Conservation (phyloP, 805 yeast species). For the Hanseniaspora lindneri region DNA sequence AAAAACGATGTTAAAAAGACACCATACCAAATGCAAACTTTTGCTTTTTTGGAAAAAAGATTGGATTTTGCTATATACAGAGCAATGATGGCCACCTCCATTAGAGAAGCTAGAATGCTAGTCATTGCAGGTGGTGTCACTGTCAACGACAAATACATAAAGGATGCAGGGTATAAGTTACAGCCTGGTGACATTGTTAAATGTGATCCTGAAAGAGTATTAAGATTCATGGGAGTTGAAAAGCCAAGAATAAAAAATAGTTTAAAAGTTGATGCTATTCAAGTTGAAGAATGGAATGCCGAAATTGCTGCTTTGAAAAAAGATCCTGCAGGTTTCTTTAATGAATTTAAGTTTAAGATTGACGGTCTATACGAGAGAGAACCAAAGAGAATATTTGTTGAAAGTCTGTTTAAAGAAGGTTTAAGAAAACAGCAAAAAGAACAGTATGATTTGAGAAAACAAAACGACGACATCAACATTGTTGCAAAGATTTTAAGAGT, state of each 20-base stretch:
- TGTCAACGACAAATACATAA: constrained; percentile 72
- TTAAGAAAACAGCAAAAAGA: constrained; percentile 33
- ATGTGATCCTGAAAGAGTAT: constrained; percentile 75
- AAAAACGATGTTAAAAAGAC: constrained; percentile 38
- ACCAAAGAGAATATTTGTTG: constrained; percentile 25
- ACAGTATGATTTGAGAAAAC: constrained; percentile 20
- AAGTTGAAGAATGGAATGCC: constrained; percentile 63
- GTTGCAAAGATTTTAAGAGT: constrained; percentile 22
- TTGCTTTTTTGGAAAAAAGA: constrained; percentile 75
- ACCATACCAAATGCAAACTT: constrained; percentile 81
- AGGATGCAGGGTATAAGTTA: constrained; percentile 67
- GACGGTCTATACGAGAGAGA: constrained; percentile 24
- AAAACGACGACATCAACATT: constrained; percentile 26
- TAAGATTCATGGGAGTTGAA: constrained; percentile 69
- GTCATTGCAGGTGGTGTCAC: constrained; percentile 67
- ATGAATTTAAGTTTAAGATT: constrained; percentile 27
- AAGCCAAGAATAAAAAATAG: constrained; percentile 69
- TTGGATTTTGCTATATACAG: constrained; percentile 84
- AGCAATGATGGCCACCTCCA: constrained; percentile 82
- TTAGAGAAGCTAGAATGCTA: constrained; percentile 87
- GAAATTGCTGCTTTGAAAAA: constrained; percentile 47
- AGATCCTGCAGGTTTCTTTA: constrained; percentile 30
- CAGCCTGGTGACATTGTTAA: constrained; percentile 77
- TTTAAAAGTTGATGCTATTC: constrained; percentile 55
- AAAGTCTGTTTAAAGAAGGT: constrained; percentile 31